Evolutionary conservation across 192 early-diverging fungal genomes (phyloP).

Genomic region (Coemansia sp.): DNA sequence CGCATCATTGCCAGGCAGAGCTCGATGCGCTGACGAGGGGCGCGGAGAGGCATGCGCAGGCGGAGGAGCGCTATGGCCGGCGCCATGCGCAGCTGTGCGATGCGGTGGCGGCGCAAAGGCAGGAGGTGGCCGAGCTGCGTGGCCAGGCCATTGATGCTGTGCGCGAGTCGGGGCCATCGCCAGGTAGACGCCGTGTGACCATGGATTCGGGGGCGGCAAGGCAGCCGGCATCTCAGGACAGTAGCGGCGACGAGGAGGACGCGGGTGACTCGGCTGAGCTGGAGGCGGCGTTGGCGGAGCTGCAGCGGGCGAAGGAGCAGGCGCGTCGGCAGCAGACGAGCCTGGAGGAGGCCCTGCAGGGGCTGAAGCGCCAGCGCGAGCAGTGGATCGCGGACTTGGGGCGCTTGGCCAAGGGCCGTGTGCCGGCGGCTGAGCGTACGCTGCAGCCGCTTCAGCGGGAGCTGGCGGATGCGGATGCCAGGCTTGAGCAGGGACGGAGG

Average conservation of each 20-base stretch:
- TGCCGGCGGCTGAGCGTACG: background rate
- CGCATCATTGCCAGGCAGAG: conserved; percentile 19
- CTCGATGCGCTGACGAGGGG: conserved; percentile 11
- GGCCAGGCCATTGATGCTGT: background rate
- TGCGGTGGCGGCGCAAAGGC: background rate
- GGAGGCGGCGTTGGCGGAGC: background rate
- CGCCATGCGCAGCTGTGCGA: conserved; percentile 8
- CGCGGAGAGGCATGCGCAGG: background rate
- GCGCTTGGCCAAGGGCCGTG: too few species aligned
- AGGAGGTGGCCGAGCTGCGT: background rate
- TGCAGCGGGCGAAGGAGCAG: conserved; percentile 5
- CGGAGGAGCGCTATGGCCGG: conserved; percentile 1
- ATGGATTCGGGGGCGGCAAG: too few species aligned
- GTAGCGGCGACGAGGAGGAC: background rate
- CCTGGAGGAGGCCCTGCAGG: conserved; percentile 11
- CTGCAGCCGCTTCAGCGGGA: conserved; percentile 6
- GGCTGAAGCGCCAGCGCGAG: conserved; percentile 13
- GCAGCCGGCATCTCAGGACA: background rate
- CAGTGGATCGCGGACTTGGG: too few species aligned
- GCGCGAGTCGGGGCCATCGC: background rate
- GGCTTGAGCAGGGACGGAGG: background rate
- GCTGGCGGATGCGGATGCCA: conserved; percentile 3
- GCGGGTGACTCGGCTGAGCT: background rate
- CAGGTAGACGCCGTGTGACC: too few species aligned
- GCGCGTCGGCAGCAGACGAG: conserved; percentile 5